Evolutionary conservation across 257 asterid genomes (phyloP), one percentile per base, ranked within the genome.

Genomic region (Plantago elongata): DNA sequence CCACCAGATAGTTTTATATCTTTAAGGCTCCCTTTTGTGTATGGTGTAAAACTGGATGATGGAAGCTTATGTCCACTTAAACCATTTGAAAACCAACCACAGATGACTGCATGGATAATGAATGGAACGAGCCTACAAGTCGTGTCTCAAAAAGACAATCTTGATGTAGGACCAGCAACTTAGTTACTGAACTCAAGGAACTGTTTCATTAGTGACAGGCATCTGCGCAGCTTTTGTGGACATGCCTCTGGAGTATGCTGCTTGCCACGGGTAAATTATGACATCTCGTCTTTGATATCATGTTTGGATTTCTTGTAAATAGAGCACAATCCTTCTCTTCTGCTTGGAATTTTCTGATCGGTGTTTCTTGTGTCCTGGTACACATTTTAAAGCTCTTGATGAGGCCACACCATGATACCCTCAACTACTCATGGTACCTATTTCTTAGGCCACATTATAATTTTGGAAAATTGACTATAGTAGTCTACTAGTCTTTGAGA

Each of bases 1-100:
- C 97, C 97, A 54, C 94, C 99, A 18, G 99, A 87, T 40, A 93
- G 99, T 79, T 93, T 89, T 69, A 82, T 93, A 67, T 89, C 96
- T 62, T 76, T 93, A 45, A 82, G 86, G 76, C 99, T 93, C 27
- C 97, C 97, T 42, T 93, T 89, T 73, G 74, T 83, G 57, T 89
- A 89, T 69, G 96, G 96, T 49, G 84, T 89, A 45, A 81, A 80
- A 68, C 64, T 86, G 71, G 95, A 80, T 62, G 88, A 80, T 82
- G 96, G 96, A 67, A 83, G 70, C 72, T 60, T 76, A 16, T 88
- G 81, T 70, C 77, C 95, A 69, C 86, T 92, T 52, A 78, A 68
- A 69, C 94, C 92, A 70, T 84, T 77, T 57, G 90, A 82, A 65
- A 74, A 79, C 64, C 86, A 83, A 58, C 95, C 99, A 48, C 87